Evolutionary conservation across 129 eudicot species (phyloP), one percentile per base, ranked within the genome.

Genomic region (Flaveria trinervia): DNA sequence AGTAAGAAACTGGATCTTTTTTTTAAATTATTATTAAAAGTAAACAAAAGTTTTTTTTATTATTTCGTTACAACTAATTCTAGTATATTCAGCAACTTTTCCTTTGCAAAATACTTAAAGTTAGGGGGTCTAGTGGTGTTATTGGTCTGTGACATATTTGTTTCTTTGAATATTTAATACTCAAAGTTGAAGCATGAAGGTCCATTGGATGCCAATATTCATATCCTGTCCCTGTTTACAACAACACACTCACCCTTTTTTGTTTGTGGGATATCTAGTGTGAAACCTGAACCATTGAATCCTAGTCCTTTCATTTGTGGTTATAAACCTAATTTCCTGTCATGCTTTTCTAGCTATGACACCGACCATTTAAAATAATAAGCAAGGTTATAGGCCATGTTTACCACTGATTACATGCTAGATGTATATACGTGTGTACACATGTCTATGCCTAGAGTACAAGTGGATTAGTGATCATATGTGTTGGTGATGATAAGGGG

Each of bases 291-390:
- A 74, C 81, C 73, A 72, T 43, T 79, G 51, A 78, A 79, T 66
- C 36, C 76, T 72, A 59, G 72, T 50, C 65, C 78, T 79, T 65
- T 79, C 78, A 22, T 77, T 73, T 72, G 84, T 80, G 89, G 89
- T 75, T 67, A 22, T 77, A 67, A 86, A 83, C 85, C 89, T 80
- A 86, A 82, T 82, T 81, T 85, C 39, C 39, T 85, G 30, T 28
- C 70, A 44, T 65, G 51, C 82, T 82, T 77, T 76, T 76, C 83
- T 83, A 83, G 87, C 65, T 70, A 69, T 8, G 56, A 79, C 77
- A 83, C 90, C 87, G 85, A 77, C 83, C 85, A 73, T 26, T 30
- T 20, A 70, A 36, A 18, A 16, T 74, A 16, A 9, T 20, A 49
- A 64, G 7, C 68, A 61, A 3, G 41, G 43, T 61, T 46, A 16